These are phyloP conservation scores for Trypanosoma mega DNA, from an alignment of 208 protist species.

Conservation along the genomic window DNA sequence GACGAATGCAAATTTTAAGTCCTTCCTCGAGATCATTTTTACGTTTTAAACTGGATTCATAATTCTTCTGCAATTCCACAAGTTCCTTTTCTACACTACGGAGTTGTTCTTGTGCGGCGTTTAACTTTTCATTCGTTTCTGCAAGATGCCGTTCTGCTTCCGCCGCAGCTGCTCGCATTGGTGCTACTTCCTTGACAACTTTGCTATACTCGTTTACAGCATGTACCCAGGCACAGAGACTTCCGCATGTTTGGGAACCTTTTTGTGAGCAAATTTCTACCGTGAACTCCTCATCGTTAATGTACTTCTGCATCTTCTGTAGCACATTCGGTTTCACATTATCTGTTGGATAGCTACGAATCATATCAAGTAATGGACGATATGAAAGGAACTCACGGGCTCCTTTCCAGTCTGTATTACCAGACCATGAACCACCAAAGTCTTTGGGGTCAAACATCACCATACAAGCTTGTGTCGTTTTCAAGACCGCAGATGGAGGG, in stretches of 20 bases:
- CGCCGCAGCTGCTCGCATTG: constrained; percentile 90
- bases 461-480: constrained; percentile 96
- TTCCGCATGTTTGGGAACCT: constrained; percentile 94
- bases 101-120: constrained; percentile 87
- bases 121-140: constrained; percentile 87
- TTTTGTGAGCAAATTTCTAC: constrained; percentile 91
- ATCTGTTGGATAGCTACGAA: constrained; percentile 95
- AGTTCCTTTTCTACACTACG: constrained; percentile 92
- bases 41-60: constrained; percentile 82
- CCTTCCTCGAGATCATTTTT: constrained; percentile 91
- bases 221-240: constrained; percentile 95
- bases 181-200: constrained; percentile 95
- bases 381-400: constrained; percentile 91
- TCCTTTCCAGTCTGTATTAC: constrained; percentile 88
- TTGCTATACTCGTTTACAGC: constrained; percentile 96
- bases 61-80: constrained; percentile 82
- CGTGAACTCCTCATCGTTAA: constrained; percentile 94
- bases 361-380: constrained; percentile 92
- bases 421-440: constrained; percentile 84
- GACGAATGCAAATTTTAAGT: constrained; percentile 80
- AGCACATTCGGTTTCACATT: constrained; percentile 90
- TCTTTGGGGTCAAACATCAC: constrained; percentile 95
- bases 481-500: constrained; percentile 94
- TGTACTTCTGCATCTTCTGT: constrained; percentile 93
- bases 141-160: constrained; percentile 89